These are phyloP conservation scores for Cucurbita argyrosperma DNA, from an alignment of 306 rosid genomes.

Conservation along the genomic window DNA sequence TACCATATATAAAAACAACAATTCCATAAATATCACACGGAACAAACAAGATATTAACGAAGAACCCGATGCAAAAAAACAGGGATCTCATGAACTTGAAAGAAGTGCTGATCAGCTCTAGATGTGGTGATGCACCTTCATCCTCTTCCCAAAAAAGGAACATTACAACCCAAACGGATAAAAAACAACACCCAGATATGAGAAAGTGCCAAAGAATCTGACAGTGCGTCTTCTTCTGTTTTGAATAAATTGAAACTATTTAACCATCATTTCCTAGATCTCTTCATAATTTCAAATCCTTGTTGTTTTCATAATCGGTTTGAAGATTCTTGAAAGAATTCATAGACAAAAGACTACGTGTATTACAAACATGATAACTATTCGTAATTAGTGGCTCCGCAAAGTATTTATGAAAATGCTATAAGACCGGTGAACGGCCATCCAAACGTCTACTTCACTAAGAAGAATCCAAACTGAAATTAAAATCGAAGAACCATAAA, in stretches of 20 bases:
- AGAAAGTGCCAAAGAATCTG: neutral
- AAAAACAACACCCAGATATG: neutral
- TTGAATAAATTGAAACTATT: neutral
- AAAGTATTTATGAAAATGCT: neutral
- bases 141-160: neutral
- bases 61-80: neutral
- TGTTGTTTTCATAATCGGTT: neutral
- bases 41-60: neutral
- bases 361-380: neutral
- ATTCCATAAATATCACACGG: neutral
- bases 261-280: neutral
- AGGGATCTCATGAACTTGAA: neutral
- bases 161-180: neutral
- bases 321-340: neutral
- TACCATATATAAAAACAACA: neutral
- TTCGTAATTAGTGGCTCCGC: neutral
- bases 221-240: neutral
- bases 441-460: neutral
- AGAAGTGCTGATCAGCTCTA: neutral
- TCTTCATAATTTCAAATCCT: neutral
- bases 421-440: neutral
- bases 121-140: neutral
- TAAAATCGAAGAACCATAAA: neutral
- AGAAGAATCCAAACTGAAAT: neutral
- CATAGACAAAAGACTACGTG: neutral